Base-by-base conservation (phyloP, 768 basidiomycete genomes). In the Russula sp. region DNA sequence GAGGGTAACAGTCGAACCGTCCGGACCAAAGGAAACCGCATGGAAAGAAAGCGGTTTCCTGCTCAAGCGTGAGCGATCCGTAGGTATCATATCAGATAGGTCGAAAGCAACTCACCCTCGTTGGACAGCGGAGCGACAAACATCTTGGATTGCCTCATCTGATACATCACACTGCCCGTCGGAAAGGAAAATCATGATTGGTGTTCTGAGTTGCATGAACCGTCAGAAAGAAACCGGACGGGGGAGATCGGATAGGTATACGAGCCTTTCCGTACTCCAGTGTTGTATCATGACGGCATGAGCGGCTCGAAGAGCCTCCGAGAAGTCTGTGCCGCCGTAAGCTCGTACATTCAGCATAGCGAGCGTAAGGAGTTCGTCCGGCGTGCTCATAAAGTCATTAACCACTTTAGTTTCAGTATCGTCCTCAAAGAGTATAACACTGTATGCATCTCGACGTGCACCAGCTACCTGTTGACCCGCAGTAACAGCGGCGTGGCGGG, bases 21-120 rank as follows among this genome's bases (percentile, higher is more conserved):
- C 27, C 27, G 27, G 27, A 3, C 27, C 27, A 27, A 27, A 27
- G 27, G 27, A 27, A 27, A 27, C 27, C 2, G 27, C 27, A 27
- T 27, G 27, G 27, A 85, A 81, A 0, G 84, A 83, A 0, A 84
- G 72, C 0, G 83, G 72, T 73, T 82, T 81, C 11, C 84, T 85
- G 39, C 5, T 10, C 5, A 3, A 11, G 18, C 0, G n/a, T 53
- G 45, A 61, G 47, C 45, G 3, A 27, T 50, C 27, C 4, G 31
- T 48, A 16, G 63, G 10, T 31, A 3, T 2, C 22, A 22, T 22
- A 22, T 22, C 22, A 22, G 2, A 27, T 27, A 16, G 20, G 48
- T 14, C 6, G 0, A 16, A 37, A 4, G 2, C 6, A 2, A 22
- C 70, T 40, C 63, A 82, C 82, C 84, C 82, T 6, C 75, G 77